Percentiles rank a stretch among this genome's conserved stretches.
phyloP scores from a whole-genome alignment of 1,284 basidiomycete genomes.

The Afroboletus lepidellus region DNA sequence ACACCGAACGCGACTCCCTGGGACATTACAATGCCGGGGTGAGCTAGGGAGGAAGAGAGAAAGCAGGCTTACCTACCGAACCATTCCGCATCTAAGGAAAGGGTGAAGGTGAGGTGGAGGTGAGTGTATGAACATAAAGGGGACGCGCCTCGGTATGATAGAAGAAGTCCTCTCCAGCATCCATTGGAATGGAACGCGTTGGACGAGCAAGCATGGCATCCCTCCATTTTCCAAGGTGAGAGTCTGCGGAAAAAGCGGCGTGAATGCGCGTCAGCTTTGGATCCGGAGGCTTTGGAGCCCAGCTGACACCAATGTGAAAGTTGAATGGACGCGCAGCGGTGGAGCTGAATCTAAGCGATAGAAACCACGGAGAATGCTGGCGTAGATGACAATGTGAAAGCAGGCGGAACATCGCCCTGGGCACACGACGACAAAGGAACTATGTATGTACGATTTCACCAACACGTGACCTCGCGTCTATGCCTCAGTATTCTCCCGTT shows the following conservation, averaged over 20 bases:
- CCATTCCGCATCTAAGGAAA: constrained; percentile 62
- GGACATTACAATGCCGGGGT: constrained; percentile 14
- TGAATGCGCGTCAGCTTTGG: constrained; percentile 38
- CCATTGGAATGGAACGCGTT: constrained; percentile 43
- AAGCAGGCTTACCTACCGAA: constrained; percentile 58
- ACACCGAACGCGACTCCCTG: constrained; percentile 76
- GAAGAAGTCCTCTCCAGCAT: constrained; percentile 79
- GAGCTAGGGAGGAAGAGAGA: constrained; percentile 21
- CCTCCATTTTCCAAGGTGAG: constrained; percentile 71
- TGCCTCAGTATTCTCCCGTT: constrained; percentile 7
- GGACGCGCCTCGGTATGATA: constrained; percentile 67
- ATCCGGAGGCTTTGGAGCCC: constrained; percentile 70
- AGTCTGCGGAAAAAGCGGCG: constrained; percentile 61
- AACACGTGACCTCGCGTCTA: not conserved
- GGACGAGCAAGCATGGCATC: constrained; percentile 55
- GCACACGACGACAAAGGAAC: not conserved
- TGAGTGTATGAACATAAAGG: not conserved
- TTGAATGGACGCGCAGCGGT: constrained; percentile 49
- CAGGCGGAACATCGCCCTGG: constrained; percentile 20
- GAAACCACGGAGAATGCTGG: not conserved
- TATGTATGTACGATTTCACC: not conserved
- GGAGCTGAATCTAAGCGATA: constrained; percentile 20
- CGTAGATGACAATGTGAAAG: constrained; percentile 4
- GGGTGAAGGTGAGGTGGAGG: constrained; percentile 4
- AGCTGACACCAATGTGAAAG: constrained; percentile 74